Evolutionary conservation across 139 green algal species (phyloP).

Genomic region (Marvania coccoides): DNA sequence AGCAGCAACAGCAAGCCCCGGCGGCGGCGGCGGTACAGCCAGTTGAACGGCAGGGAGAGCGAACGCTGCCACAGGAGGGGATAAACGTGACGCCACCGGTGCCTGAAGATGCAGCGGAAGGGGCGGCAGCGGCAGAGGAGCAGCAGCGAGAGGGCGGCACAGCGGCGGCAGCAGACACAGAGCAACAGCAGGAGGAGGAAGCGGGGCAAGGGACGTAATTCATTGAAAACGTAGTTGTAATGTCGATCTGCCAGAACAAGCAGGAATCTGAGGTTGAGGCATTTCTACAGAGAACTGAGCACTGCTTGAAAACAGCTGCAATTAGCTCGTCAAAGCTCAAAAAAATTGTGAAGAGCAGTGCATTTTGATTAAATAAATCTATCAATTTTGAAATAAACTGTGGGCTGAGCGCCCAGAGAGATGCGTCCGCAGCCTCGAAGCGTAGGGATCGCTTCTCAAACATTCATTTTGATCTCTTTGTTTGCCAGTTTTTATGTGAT

Average conservation of each 20-base stretch:
- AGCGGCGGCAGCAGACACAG: background rate
- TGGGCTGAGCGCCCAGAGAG: no score
- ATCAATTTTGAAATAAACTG: no score
- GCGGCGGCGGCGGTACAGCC: background rate
- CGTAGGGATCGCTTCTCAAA: background rate
- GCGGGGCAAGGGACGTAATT: background rate
- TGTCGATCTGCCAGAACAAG: background rate
- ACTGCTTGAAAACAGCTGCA: background rate
- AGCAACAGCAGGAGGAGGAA: background rate
- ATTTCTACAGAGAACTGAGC: background rate
- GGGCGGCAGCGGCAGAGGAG: background rate
- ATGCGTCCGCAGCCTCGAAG: background rate
- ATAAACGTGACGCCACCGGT: background rate
- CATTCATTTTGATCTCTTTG: background rate
- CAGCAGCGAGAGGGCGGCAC: background rate
- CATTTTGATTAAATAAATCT: no score
- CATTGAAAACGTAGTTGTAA: background rate
- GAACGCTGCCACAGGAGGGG: background rate
- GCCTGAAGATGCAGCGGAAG: background rate
- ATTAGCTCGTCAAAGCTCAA: no score
- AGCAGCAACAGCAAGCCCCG: background rate
- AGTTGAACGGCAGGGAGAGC: no score
- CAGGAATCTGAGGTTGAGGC: background rate
- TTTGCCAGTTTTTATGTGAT: background rate
- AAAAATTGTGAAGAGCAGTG: no score